phyloP scores from a whole-genome alignment of 2,329 filamentous ascomycete genomes.

The Nannizziopsis barbatae region DNA sequence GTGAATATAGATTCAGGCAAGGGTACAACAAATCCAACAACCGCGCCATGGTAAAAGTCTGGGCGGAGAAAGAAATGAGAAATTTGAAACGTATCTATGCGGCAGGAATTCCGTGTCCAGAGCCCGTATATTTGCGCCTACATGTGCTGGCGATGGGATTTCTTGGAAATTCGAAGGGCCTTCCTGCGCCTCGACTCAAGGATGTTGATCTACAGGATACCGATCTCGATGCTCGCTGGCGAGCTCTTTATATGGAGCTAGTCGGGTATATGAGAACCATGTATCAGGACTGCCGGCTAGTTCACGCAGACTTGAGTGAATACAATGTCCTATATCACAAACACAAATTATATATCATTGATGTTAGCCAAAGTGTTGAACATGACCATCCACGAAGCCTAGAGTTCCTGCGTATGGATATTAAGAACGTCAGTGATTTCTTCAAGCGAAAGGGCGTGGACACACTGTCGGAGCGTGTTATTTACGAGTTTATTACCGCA shows the following conservation, averaged over 20 bases:
- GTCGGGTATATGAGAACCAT: slow-evolving; percentile 81
- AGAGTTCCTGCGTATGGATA: slow-evolving; percentile 94
- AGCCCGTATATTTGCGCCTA: slow-evolving; percentile 78
- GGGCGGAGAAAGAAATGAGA: slow-evolving; percentile 97
- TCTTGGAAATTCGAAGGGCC: slow-evolving; percentile 74
- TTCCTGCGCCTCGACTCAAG: slow-evolving; percentile 75
- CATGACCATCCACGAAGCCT: slow-evolving; percentile 86
- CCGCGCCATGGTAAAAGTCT: slow-evolving; percentile 93
- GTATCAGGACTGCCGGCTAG: slow-evolving; percentile 82
- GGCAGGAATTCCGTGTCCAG: slow-evolving; percentile 79
- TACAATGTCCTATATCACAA: slow-evolving; percentile 94
- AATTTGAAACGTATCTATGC: slow-evolving; percentile 77
- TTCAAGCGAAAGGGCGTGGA: slow-evolving; percentile 80
- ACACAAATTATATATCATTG: slow-evolving; percentile 77
- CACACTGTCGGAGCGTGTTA: slow-evolving; percentile 61
- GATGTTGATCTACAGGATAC: slow-evolving; percentile 66
- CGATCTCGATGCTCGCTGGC: slow-evolving; percentile 62
- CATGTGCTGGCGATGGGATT: slow-evolving; percentile 95
- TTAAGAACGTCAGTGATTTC: slow-evolving; percentile 92
- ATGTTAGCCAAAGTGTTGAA: slow-evolving; percentile 95
- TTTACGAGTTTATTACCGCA: slow-evolving; percentile 72
- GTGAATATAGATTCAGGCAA: slow-evolving; percentile 81
- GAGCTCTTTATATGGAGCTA: slow-evolving; percentile 66
- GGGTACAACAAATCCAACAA: slow-evolving; percentile 93
- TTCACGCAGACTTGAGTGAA: slow-evolving; percentile 94